Percentiles rank a stretch among this genome's conserved stretches.
Conservation (phyloP, 2,329 filamentous ascomycete species). For the Fusarium odoratissimum region DNA sequence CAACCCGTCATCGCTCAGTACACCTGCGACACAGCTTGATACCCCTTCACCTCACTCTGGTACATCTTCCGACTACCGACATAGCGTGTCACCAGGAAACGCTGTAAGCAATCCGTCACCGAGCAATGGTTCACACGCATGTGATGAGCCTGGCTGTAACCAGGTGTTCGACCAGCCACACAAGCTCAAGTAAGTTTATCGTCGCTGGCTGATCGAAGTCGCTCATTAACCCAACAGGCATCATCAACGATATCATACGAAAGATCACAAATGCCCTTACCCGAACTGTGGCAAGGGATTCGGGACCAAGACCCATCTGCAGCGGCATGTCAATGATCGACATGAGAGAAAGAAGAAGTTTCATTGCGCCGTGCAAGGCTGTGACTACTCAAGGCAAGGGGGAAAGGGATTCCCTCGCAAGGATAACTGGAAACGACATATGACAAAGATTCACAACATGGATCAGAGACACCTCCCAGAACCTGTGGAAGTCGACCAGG, state of each 20-base stretch:
- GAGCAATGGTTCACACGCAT: conserved; percentile 47
- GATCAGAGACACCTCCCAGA: conserved; percentile 55
- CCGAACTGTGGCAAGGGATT: conserved; percentile 66
- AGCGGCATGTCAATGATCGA: conserved; percentile 71
- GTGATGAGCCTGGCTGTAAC: conserved; percentile 53
- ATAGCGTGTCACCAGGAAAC: conserved; percentile 52
- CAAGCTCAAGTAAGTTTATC: conserved; percentile 65
- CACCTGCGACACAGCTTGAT: conserved; percentile 60
- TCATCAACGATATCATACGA: conserved; percentile 70
- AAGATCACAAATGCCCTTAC: conserved; percentile 68
- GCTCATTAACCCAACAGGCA: conserved; percentile 54
- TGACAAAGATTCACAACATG: conserved; percentile 68
- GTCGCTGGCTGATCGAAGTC: background rate
- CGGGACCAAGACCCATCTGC: conserved; percentile 71
- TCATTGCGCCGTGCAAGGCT: conserved; percentile 66
- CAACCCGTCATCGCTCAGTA: conserved; percentile 56
- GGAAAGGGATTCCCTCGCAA: conserved; percentile 71
- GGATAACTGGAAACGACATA: conserved; percentile 72
- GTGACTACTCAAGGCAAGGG: conserved; percentile 66
- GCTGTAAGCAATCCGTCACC: conserved; percentile 44
- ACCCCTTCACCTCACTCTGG: conserved; percentile 56
- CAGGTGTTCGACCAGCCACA: conserved; percentile 67
- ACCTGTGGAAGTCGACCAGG: conserved; percentile 55
- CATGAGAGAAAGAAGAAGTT: conserved; percentile 70
- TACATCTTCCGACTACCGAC: conserved; percentile 50